Evolutionary conservation across 305 asterid species (phyloP), one percentile per base, ranked within the genome.

Genomic region (Fraxinus nigra): DNA sequence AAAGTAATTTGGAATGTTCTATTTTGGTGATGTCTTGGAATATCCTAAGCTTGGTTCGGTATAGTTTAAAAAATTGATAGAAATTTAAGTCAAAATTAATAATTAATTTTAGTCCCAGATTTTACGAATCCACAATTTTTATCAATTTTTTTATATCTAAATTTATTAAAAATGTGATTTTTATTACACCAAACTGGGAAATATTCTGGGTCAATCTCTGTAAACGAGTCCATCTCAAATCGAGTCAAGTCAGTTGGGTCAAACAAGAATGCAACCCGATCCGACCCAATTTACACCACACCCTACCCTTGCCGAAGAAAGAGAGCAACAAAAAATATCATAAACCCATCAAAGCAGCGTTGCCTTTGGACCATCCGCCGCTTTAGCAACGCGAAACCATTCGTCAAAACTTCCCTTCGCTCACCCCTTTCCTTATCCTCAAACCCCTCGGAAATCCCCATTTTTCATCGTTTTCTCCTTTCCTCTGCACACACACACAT

Each of bases 301-400:
- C 54, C 43, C 43, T 37, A 1, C 11, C 54, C n/a, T 43, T 51
- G 63, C 63, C 24, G 22, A 16, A 5, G 24, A 16, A 51, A 51
- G 22, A 5, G 61, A 0, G 63, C 18, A 16, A 51, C 59, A 33
- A 61, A 37, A 34, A 78, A 72, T 70, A 70, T 33, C 76, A 70
- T 4, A 70, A 72, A 14, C 28, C 24, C 46, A 69, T 14, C 18
- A 1, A 13, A 28, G 75, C 75, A 30, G 20, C 73, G 73, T 28
- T 67, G 18, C 35, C 35, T 32, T 78, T n/a, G 80, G 80, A 33
- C 73, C 65, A 67, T 79, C 63, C 35, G 85, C 65, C 85, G 77
- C 78, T 70, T 67, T 8, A 5, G 24, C 24, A 69, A 4, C 33
- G 74, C 7, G 37, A 28, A 5, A 28, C 26, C 43, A 70, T 32